Evolutionary conservation across 2,329 filamentous ascomycete species (phyloP).

Genomic region (Zasmidium citrigriseum): DNA sequence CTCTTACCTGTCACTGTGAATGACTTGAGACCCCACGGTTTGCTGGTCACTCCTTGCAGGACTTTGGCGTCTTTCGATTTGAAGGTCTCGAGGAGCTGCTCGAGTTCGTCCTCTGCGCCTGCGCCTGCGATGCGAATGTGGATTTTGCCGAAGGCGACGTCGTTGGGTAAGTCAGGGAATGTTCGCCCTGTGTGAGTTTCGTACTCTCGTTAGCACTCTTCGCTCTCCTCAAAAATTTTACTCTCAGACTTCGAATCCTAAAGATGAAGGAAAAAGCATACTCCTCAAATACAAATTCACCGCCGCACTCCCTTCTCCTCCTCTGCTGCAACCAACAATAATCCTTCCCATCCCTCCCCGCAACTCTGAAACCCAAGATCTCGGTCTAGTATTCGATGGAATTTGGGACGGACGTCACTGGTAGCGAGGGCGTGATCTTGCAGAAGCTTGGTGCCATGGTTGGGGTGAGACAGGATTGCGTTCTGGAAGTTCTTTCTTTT

Average conservation of each 20-base stretch:
- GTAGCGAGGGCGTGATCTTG: conserved; percentile 12
- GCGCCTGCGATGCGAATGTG: conserved; percentile 11
- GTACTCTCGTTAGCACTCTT: background rate
- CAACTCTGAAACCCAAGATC: conserved; percentile 11
- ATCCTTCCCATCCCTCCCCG: conserved; percentile 12
- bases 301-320: background rate
- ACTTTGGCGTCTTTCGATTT: conserved; percentile 9
- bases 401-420: conserved; percentile 8
- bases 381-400: conserved; percentile 12
- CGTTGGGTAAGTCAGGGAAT: conserved; percentile 11
- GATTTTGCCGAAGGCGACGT: conserved; percentile 15
- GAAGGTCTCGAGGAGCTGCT: conserved; percentile 6
- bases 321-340: conserved; percentile 9
- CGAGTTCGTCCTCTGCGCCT: conserved; percentile 13
- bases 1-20: conserved; percentile 12
- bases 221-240: background rate
- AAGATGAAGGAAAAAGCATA: background rate
- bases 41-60: conserved; percentile 2
- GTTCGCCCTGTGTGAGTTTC: conserved; percentile 6
- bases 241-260: background rate
- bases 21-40: conserved; percentile 16
- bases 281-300: conserved; percentile 15
- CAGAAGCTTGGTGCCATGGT: conserved; percentile 9
- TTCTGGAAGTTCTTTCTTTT: too few species aligned
- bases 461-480: background rate